phyloP scores from a whole-genome alignment of 805 yeast genomes.

The Saccharomycopsis sp. region DNA sequence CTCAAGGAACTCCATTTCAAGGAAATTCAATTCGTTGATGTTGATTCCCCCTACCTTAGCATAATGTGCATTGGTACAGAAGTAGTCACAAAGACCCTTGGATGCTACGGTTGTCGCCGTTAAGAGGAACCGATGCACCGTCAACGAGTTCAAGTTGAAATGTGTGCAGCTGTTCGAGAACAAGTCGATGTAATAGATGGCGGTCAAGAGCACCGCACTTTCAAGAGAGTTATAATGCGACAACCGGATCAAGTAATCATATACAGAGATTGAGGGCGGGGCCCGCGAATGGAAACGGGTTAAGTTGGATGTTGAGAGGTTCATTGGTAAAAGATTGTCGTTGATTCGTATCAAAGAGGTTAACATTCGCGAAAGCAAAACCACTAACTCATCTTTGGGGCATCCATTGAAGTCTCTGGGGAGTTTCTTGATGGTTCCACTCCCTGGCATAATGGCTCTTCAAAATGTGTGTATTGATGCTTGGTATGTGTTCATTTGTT shows the following conservation, averaged over 20 bases:
- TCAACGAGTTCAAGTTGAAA: constrained; percentile 81
- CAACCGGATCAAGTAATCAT: constrained; percentile 67
- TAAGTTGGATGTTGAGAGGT: constrained; percentile 36
- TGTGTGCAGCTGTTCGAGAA: constrained; percentile 69
- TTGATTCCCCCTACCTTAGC: constrained; percentile 96
- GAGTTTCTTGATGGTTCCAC: constrained; percentile 25
- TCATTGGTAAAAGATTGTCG: constrained; percentile 41
- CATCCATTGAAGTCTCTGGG: constrained; percentile 58
- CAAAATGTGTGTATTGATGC: neutral
- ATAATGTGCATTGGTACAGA: constrained; percentile 88
- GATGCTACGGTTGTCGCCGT: constrained; percentile 90
- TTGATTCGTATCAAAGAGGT: constrained; percentile 67
- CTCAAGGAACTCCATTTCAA: constrained; percentile 81
- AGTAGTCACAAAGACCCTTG: constrained; percentile 87
- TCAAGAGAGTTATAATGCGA: constrained; percentile 82
- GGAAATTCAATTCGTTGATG: constrained; percentile 69
- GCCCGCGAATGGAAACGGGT: constrained; percentile 92
- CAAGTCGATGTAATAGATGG: constrained; percentile 87
- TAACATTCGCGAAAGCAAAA: constrained; percentile 73
- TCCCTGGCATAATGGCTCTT: neutral
- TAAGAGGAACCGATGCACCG: constrained; percentile 85
- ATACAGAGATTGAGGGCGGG: constrained; percentile 81
- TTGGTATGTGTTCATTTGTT: neutral
- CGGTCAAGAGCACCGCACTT: constrained; percentile 70
- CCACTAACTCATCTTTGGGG: constrained; percentile 61